Percentiles rank a stretch among this genome's conserved stretches.
Conservation (phyloP, 2,329 filamentous ascomycete species). For the Fusarium duplospermum region DNA sequence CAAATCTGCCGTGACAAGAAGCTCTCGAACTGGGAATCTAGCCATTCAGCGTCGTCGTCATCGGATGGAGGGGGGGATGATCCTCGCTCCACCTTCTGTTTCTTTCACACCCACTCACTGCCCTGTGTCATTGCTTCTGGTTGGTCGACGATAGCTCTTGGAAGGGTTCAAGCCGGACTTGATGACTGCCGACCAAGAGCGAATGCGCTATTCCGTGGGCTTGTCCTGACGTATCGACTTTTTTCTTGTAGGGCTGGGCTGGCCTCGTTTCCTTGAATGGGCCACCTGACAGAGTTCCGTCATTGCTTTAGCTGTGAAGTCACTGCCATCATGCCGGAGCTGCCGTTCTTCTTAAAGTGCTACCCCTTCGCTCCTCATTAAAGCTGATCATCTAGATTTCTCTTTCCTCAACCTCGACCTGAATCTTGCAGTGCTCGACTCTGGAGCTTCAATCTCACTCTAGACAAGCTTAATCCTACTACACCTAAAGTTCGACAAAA, state of each 20-base stretch:
- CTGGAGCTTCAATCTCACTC: not conserved
- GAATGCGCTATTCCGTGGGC: constrained; percentile 13
- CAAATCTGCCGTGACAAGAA: not conserved
- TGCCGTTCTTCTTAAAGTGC: constrained; percentile 28
- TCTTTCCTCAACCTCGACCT: not conserved
- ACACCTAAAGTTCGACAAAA: not conserved
- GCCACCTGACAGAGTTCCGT: constrained; percentile 27
- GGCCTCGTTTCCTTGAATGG: constrained; percentile 28
- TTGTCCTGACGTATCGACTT: constrained; percentile 31
- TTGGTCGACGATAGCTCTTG: constrained; percentile 18
- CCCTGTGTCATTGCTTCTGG: not conserved
- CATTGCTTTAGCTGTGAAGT: constrained; percentile 12
- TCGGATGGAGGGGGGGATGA: constrained; percentile 6
- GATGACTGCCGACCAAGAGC: constrained; percentile 26
- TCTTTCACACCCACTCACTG: not conserved
- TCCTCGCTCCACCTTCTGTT: not conserved
- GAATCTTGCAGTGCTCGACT: not conserved
- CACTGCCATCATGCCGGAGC: constrained; percentile 31
- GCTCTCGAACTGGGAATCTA: constrained; percentile 13
- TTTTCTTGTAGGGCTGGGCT: not conserved
- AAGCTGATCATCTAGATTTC: not conserved
- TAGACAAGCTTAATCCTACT: not conserved
- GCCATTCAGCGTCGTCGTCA: constrained; percentile 38
- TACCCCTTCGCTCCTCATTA: constrained; percentile 26
- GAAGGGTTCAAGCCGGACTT: constrained; percentile 33